Base-by-base conservation (phyloP, 2,329 filamentous ascomycete species). In the Fusarium continuum region DNA sequence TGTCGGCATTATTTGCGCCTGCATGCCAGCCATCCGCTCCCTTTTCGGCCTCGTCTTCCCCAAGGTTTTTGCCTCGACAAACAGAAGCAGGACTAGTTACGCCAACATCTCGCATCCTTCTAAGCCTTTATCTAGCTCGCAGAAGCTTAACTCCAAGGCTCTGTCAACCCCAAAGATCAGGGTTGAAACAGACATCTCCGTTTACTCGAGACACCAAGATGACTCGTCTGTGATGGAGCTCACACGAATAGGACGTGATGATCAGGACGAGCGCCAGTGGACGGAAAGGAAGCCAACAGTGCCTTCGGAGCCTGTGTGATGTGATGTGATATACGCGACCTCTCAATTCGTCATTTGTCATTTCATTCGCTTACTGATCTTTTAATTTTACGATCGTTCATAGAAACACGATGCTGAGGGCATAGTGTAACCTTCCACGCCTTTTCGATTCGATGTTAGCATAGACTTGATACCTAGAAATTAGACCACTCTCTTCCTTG, bases 1-100 rank as follows among this genome's bases (percentile, higher is more conserved):
- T 26, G 68, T 71, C 4, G 67, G 71, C 41, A 71, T 74, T 14
- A 64, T 74, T 10, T 74, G 72, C 52, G 67, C 70, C 11, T 73
- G 70, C 46, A 70, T 74, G 68, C 72, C 72, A 0, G 50, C 65
- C 20, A 68, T 68, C 8, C 61, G 65, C 16, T 56, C 65, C 2
- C 51, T 68, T 2, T 67, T 68, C 19, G 38, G 50, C 13, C n/a
- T 32, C 1, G 6, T 65, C 6, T 68, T 68, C 16, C 65, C 64
- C 16, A 67, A 51, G 31, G 49, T 68, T 2, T 65, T 61, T 19
- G 57, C 43, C 3, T 41, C 54, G 1, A 68, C 65, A 8, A 43
- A 54, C 9, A 32, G 38, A n/a, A 43, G 35, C 48, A 56, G 53
- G 20, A 46, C 45, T 11, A 29, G 26, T 7, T 68, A 68, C 40